Conservation (phyloP, 768 basidiomycete species). For the Agrocybe chaxingu region DNA sequence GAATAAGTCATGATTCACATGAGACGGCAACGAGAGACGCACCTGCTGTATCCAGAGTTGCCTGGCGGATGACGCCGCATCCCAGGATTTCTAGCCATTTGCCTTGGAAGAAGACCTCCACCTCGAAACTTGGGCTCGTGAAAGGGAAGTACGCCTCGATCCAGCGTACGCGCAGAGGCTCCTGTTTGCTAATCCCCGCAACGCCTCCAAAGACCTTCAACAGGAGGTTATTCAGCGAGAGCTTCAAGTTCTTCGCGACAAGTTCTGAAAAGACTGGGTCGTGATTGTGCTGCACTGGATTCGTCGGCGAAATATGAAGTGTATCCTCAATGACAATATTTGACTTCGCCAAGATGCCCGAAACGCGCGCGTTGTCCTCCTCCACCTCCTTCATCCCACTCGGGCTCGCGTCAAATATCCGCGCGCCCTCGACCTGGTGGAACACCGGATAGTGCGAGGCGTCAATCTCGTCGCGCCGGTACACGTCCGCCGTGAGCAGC, state of each 20-base stretch:
- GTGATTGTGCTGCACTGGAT: conserved; percentile 80
- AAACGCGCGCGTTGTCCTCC: conserved; percentile 67
- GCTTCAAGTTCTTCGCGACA: conserved; percentile 83
- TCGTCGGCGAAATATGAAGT: conserved; percentile 65
- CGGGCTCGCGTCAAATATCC: conserved; percentile 65
- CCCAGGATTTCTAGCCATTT: conserved; percentile 98
- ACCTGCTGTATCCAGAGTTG: conserved; percentile 87
- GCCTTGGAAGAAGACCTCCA: conserved; percentile 94
- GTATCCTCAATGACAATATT: conserved; percentile 89
- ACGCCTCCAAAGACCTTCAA: conserved; percentile 73
- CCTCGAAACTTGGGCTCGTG: conserved; percentile 96
- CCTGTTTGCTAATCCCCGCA: conserved; percentile 44
- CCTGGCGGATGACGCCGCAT: conserved; percentile 87
- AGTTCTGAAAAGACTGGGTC: conserved; percentile 70
- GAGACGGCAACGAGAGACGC: conserved; percentile 27
- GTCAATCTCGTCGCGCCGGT: conserved; percentile 97
- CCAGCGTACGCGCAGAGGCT: conserved; percentile 90
- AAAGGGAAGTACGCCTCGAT: conserved; percentile 98
- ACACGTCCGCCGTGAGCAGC: conserved; percentile 95
- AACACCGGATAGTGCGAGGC: conserved; percentile 96
- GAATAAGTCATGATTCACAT: background rate
- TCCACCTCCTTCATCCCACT: conserved; percentile 59
- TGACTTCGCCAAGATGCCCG: conserved; percentile 55
- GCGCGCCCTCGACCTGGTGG: conserved; percentile 96
- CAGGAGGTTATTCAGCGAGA: conserved; percentile 84